Base-by-base conservation (phyloP, 345 rosid genomes). In the Firmiana major region DNA sequence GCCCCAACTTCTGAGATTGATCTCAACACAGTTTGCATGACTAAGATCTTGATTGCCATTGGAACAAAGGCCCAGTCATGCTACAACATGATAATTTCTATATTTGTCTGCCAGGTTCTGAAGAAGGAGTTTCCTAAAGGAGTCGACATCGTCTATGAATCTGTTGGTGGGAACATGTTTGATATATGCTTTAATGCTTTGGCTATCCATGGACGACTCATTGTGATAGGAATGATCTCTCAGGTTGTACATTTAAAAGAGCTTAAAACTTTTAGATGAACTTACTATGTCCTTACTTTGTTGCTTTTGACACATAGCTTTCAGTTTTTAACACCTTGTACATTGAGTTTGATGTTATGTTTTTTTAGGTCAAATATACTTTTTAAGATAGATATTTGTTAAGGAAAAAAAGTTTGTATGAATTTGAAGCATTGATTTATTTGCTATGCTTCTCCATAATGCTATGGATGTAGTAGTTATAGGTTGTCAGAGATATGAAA, bases 221-320 rank as follows among this genome's bases (percentile, higher is more conserved):
- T 96, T 17, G 90, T 93, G 67, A 92, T 96, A 31, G 99, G 99
- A 86, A 96, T 96, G 99, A 96, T 96, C 55, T 96, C 99, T 24
- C 94, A 96, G 99, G 99, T 93, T 83, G 21, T 79, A 67, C 64
- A 71, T 65, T 65, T 45, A 28, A 49, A 53, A 22, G 71, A 66
- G 75, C 65, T 77, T 42, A 7, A 34, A 65, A 36, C 6, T 19
- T 4, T 63, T 60, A 6, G 22, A 26, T 45, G n/a, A 67, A 46
- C 36, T 24, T 51, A 28, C 26, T 58, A 4, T 11, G 21, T 48
- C 19, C 43, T 57, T 53, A 16, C 31, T 38, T n/a, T 71, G 21
- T 42, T 71, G 55, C 31, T 19, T 72, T 10, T 54, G 75, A 55
- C 45, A 57, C 48, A 1, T 19, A 31, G 46, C 59, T 71, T 49